Evolutionary conservation across 495 filamentous ascomycete species (phyloP).

Genomic region (Ramalina intermedia): DNA sequence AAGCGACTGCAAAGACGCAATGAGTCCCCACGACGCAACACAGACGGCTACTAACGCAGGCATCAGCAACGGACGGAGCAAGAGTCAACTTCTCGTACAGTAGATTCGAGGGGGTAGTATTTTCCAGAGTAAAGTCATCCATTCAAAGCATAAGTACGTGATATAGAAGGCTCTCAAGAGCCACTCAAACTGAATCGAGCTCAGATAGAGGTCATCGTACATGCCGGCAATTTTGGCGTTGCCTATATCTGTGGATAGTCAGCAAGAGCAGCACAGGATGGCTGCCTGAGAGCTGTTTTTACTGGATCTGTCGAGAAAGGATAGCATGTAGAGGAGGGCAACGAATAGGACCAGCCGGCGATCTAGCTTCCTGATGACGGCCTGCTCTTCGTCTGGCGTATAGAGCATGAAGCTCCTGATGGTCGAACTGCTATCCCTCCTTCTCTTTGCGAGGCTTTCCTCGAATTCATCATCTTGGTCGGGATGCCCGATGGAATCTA

Average conservation of each 20-base stretch:
- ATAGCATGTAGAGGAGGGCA: constrained; percentile 67
- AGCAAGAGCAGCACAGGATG: neutral
- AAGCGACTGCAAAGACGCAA: constrained; percentile 58
- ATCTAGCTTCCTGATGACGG: constrained; percentile 62
- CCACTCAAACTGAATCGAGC: constrained; percentile 48
- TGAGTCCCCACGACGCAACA: constrained; percentile 48
- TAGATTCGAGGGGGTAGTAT: constrained; percentile 45
- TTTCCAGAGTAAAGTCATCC: constrained; percentile 51
- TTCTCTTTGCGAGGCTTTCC: neutral
- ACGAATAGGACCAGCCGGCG: constrained; percentile 62
- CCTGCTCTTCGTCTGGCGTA: constrained; percentile 58
- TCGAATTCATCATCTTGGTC: too few relatives aligned
- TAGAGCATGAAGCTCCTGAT: constrained; percentile 45
- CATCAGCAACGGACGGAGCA: constrained; percentile 8
- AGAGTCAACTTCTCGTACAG: constrained; percentile 27
- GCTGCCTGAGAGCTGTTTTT: constrained; percentile 15
- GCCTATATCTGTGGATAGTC: constrained; percentile 46
- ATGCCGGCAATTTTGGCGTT: constrained; percentile 67
- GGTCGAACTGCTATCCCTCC: constrained; percentile 24
- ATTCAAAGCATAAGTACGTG: constrained; percentile 63
- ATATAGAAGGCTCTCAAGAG: constrained; percentile 53
- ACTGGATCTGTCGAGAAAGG: constrained; percentile 70
- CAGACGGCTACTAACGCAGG: constrained; percentile 27
- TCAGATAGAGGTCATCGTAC: constrained; percentile 44
- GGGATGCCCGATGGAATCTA: too few relatives aligned